Evolutionary conservation across 2,329 filamentous ascomycete species (phyloP), one percentile per base, ranked within the genome.

Genomic region (Aspergillus sclerotialis): DNA sequence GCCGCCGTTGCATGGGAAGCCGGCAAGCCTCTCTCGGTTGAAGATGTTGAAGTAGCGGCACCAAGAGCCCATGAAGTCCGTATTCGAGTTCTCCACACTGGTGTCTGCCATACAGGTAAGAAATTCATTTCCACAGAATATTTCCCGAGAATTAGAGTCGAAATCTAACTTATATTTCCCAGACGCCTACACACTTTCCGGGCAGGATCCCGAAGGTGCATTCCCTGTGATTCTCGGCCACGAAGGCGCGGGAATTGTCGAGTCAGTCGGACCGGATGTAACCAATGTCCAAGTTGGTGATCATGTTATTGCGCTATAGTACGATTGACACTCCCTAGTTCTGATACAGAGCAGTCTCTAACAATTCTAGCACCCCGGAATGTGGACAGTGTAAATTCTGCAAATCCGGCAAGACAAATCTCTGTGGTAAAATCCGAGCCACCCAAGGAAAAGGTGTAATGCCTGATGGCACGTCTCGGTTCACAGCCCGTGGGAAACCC

Each of bases 341-440:
- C 26, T 21, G 24, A 5, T 16, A n/a, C n/a, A n/a, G n/a, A n/a
- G n/a, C 23, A 23, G 32, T 34, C 15, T n/a, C 32, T 37, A 30
- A 39, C 32, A 26, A 29, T 15, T 27, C n/a, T 56, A 94, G 88
- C 74, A 96, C 89, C 30, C 92, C 92, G 47, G 90, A 96, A 72
- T 96, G 92, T 73, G 75, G 78, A 50, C 90, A 96, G 67, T 98
- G 92, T 80, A 96, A 96, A 73, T 96, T 96, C 77, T 98, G 92
- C 82, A 92, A 87, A 68, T 96, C 90, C 27, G 92, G 90, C 70
- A 98, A 98, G 81, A 96, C 90, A 56, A 94, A 96, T 70, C 83
- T 96, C 39, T 96, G 90, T 70, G 92, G 92, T 64, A 96, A 96
- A 79, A 98, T 98, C 67, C 83, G 92, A 55, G 86, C 87, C 29